Conservation (phyloP, 2,329 filamentous ascomycete genomes). For the Talaromyces sp. region DNA sequence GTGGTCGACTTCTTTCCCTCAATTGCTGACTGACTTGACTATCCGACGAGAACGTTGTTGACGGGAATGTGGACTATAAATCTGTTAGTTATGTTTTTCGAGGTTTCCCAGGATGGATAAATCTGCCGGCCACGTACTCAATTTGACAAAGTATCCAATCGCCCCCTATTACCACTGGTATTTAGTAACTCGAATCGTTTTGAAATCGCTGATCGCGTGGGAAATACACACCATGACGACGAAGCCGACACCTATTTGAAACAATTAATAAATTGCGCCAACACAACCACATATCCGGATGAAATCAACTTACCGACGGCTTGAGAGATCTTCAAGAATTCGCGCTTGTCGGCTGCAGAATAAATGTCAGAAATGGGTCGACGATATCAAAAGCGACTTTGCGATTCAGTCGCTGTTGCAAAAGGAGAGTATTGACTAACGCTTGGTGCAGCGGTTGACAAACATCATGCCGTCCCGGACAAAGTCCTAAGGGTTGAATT, state of each 20-base stretch:
- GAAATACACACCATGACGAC: constrained; percentile 45
- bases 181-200: not conserved
- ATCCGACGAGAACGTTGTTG: constrained; percentile 47
- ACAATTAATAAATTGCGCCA: not conserved
- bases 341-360: constrained; percentile 50
- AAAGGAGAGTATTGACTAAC: constrained; percentile 26
- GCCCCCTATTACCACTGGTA: constrained; percentile 34
- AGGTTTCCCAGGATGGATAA: not conserved
- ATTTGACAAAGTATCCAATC: constrained; percentile 57
- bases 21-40: constrained; percentile 18
- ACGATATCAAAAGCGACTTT: not conserved
- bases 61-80: constrained; percentile 46
- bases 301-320: constrained; percentile 18
- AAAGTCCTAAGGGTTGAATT: constrained; percentile 37
- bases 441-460: constrained; percentile 45
- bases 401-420: not conserved
- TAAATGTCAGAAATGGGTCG: not conserved
- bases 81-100: not conserved
- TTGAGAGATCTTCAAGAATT: constrained; percentile 58
- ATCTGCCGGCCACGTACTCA: constrained; percentile 42
- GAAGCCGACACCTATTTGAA: constrained; percentile 41
- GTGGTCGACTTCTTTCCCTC: not conserved
- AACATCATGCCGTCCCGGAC: constrained; percentile 46
- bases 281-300: not conserved
- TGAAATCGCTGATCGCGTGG: not conserved